Conservation (phyloP, 164 flowering plant species). For the Protea cynaroides region DNA sequence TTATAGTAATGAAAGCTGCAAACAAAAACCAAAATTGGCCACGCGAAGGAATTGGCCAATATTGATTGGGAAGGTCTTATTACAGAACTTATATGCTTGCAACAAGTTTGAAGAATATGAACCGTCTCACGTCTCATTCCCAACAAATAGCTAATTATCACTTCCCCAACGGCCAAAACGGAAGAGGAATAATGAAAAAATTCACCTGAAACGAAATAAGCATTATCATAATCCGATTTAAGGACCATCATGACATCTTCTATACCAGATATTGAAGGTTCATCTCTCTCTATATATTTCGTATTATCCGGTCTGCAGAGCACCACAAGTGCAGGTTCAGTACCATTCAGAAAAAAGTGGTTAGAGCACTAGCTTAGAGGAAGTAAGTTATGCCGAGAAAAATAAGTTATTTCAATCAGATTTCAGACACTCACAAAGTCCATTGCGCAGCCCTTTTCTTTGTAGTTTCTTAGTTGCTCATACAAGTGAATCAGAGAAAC, state of each 20-base stretch:
- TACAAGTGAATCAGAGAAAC: too few species aligned
- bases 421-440: not conserved
- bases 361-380: not conserved
- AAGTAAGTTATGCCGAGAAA: too few species aligned
- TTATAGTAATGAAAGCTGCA: not conserved
- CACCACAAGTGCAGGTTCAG: not conserved
- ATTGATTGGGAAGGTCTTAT: too few species aligned
- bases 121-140: too few species aligned
- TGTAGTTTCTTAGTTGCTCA: too few species aligned
- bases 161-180: not conserved
- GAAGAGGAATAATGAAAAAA: not conserved
- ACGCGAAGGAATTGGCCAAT: too few species aligned
- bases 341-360: not conserved
- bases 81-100: too few species aligned
- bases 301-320: conserved; percentile 24
- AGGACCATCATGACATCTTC: conserved; percentile 55
- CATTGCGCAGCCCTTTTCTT: not conserved
- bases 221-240: conserved; percentile 68
- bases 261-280: conserved; percentile 33
- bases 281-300: conserved; percentile 20
- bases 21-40: not conserved
- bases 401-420: too few species aligned
- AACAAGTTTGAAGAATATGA: too few species aligned
- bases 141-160: too few species aligned
- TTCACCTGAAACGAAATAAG: conserved; percentile 87